Evolutionary conservation across 352 stramenopile genomes (phyloP), one percentile per base, ranked within the genome.

Genomic region (Pythium aquatile): DNA sequence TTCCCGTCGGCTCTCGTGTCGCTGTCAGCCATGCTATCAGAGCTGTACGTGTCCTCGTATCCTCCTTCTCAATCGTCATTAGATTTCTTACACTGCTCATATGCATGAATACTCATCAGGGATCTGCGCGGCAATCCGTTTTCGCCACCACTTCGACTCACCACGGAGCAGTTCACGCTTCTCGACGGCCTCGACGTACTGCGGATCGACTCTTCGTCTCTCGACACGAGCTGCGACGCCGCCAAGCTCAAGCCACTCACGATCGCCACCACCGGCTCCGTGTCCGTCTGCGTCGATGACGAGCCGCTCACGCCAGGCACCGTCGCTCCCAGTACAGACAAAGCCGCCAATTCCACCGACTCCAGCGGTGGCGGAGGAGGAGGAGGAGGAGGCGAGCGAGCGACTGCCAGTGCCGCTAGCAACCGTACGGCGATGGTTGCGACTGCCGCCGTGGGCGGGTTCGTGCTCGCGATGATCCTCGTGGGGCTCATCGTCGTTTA

Each of bases 61-160:
- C 17, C 44, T 8, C 4, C 16, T 51, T 16, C 20, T 28, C 47
- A 55, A 14, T 2, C 24, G 20, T 24, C 20, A 24, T 24, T 24
- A 24, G 20, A 1, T 24, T 24, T 26, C 37, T 37, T 1, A 37
- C 26, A 13, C 7, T 52, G 28, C 8, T 10, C 2, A 4, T 20
- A 13, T 57, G 28, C 14, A 0, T 39, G 0, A 7, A 24, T 9
- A 24, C 30, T 46, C 29, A 16, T 7, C 32, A 63, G 57, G 26
- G 46, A 63, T 20, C 57, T 63, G 10, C 42, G 46, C 9, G 57
- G 57, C 4, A 63, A 63, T 44, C 57, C 44, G 20, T 63, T 63
- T 14, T 26, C 39, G 1, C 26, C 44, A 9, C n/a, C 11, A 10
- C 44, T 63, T 4, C 26, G 9, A 8, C 26, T 63, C 28, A 63